Conservation (phyloP, 768 basidiomycete species). For the Tulasnella sp. region DNA sequence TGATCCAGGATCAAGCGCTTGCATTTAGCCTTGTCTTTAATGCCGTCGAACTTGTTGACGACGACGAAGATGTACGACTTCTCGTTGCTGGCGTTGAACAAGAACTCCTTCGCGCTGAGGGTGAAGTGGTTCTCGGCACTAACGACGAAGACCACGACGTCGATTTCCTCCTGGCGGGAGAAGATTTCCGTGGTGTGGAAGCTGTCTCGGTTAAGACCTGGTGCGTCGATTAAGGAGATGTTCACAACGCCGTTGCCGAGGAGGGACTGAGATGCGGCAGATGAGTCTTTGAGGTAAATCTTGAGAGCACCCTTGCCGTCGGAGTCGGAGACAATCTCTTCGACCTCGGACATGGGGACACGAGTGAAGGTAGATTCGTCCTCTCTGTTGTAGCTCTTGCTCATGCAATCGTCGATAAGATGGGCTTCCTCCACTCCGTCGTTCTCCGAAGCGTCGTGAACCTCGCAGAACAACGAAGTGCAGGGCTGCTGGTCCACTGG, state of each 20-base stretch:
- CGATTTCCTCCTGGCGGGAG: slow-evolving; percentile 93
- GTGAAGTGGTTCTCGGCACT: slow-evolving; percentile 99
- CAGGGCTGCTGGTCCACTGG: slow-evolving; percentile 97
- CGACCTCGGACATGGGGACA: slow-evolving; percentile 58
- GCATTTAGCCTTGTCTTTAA: slow-evolving; percentile 92
- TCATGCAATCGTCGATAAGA: slow-evolving; percentile 51
- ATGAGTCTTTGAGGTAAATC: slow-evolving; percentile 79
- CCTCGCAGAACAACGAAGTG: slow-evolving; percentile 95
- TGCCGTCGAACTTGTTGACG: slow-evolving; percentile 95
- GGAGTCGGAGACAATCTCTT: slow-evolving; percentile 68
- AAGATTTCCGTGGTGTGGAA: slow-evolving; percentile 93
- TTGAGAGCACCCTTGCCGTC: slow-evolving; percentile 68
- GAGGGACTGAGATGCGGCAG: slow-evolving; percentile 70
- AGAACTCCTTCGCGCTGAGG: slow-evolving; percentile 87
- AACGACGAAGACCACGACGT: slow-evolving; percentile 96
- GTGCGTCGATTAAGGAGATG: slow-evolving; percentile 97
- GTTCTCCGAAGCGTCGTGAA: slow-evolving; percentile 82
- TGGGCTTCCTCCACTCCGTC: slow-evolving; percentile 78
- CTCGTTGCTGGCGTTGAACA: slow-evolving; percentile 86
- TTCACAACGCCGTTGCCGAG: slow-evolving; percentile 93
- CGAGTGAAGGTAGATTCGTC: slow-evolving; percentile 73
- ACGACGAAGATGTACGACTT: slow-evolving; percentile 98
- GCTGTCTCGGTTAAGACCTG: slow-evolving; percentile 92
- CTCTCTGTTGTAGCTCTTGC: slow-evolving; percentile 53
- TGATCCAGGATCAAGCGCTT: slow-evolving; percentile 82